Evolutionary conservation across 768 basidiomycete genomes (phyloP).

Genomic region (Leccinum truebloodii): DNA sequence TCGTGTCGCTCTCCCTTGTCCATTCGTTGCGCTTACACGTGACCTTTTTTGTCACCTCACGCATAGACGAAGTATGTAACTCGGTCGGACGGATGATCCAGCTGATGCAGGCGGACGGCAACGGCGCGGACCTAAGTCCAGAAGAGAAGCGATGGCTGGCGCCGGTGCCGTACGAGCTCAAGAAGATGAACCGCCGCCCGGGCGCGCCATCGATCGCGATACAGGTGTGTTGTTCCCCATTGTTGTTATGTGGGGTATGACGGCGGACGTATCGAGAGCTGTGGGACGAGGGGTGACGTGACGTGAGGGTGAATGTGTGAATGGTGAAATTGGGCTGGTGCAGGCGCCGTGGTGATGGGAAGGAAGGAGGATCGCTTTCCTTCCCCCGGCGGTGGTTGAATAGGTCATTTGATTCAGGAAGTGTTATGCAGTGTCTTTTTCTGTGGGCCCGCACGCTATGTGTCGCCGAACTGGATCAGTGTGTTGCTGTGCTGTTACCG

Average conservation of each 20-base stretch:
- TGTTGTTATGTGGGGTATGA: constrained; percentile 15
- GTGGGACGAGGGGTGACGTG: constrained; percentile 17
- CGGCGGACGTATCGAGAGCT: constrained; percentile 12
- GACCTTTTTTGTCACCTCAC: neutral
- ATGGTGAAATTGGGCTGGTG: too few species aligned
- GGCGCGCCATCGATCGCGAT: constrained; percentile 11
- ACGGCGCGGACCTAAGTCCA: neutral
- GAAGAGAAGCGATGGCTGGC: constrained; percentile 13
- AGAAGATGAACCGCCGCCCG: constrained; percentile 2
- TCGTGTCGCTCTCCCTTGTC: neutral
- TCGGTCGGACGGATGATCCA: constrained; percentile 25
- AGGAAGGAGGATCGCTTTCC: too few species aligned
- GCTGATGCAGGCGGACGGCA: constrained; percentile 16
- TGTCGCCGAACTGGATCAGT: too few species aligned
- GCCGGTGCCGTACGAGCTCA: constrained; percentile 16
- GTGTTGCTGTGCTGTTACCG: too few species aligned
- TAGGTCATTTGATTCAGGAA: too few species aligned
- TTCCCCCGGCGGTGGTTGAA: too few species aligned
- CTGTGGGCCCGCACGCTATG: too few species aligned
- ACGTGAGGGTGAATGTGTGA: too few species aligned
- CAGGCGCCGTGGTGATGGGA: too few species aligned
- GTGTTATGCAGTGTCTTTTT: too few species aligned
- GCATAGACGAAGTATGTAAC: constrained; percentile 26
- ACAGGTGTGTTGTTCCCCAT: constrained; percentile 14
- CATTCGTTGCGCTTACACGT: too few species aligned